These are phyloP conservation scores for Eutypella sp. DNA, from an alignment of 2,329 filamentous ascomycete species.

Conservation along the genomic window DNA sequence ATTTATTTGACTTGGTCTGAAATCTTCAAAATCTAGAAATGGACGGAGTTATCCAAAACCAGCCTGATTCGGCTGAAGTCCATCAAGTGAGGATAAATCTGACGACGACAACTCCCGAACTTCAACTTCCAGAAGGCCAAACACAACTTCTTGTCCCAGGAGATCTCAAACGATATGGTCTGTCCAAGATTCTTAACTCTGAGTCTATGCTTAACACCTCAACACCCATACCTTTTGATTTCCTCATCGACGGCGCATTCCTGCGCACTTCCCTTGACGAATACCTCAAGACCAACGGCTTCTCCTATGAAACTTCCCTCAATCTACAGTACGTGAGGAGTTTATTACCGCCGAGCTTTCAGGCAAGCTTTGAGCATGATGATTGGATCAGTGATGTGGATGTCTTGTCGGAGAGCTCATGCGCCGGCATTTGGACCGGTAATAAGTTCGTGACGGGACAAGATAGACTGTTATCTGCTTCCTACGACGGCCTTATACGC, in stretches of 20 bases:
- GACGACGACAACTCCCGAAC: conserved; percentile 56
- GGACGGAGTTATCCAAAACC: conserved; percentile 18
- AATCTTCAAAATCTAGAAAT: conserved; percentile 7
- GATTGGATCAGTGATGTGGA: conserved; percentile 93
- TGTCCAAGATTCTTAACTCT: conserved; percentile 67
- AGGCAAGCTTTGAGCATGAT: conserved; percentile 92
- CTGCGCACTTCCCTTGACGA: conserved; percentile 85
- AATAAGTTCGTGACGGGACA: conserved; percentile 48
- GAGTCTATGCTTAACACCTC: conserved; percentile 64
- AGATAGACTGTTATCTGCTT: conserved; percentile 80
- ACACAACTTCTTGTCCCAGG: conserved; percentile 58
- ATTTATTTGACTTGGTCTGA: too few relatives aligned
- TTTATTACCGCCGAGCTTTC: conserved; percentile 80
- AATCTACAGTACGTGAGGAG: conserved; percentile 91
- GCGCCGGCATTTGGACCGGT: conserved; percentile 52
- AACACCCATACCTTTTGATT: conserved; percentile 77
- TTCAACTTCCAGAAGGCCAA: conserved; percentile 59
- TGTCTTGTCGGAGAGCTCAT: conserved; percentile 65
- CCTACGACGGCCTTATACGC: conserved; percentile 83
- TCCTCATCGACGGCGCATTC: conserved; percentile 91
- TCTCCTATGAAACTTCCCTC: conserved; percentile 82
- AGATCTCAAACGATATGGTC: conserved; percentile 64
- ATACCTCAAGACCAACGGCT: conserved; percentile 78
- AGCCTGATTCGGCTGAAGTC: conserved; percentile 21
- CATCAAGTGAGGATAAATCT: conserved; percentile 63